Base-by-base conservation (phyloP, 2,329 filamentous ascomycete species). In the Nothophaeocryptopus gaeumannii region DNA sequence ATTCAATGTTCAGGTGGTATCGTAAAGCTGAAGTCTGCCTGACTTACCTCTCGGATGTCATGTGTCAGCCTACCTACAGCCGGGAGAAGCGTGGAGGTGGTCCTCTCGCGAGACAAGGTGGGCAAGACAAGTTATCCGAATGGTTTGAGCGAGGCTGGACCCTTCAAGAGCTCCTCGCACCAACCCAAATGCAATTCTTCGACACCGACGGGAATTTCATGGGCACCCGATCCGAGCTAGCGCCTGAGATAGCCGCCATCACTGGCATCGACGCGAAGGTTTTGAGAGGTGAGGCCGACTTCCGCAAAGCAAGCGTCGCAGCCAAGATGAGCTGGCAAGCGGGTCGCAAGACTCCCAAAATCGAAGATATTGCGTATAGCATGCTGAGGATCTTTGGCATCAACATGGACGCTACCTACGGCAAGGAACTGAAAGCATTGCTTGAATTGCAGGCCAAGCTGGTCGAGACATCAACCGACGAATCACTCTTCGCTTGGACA, bases 1-100 rank as follows among this genome's bases (percentile, higher is more conserved):
- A 62, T 42, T 54, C 50, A 30, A 62, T 61, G 53, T 60, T 54
- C 49, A 16, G 34, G 9, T 62, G 57, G 59, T 62, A 62, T 39
- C 38, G 39, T 32, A 39, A 50, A 45, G 44, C 57, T 10, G 53
- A 39, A 8, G 12, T 60, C 8, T 62, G 55, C 46, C 39, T 58
- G 38, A 53, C 44, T 34, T 58, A 61, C 32, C 53, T 62, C 33
- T 42, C 39, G 37, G 56, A 58, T 37, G 51, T 58, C 15, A 10
- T 41, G 9, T 35, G 39, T 20, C 26, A 20, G 26, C 20, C 20
- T 26, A 7, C 20, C 7, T 4, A 26, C 20, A 26, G 20, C 3
- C 20, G 20, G 7, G 20, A 7, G 7, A 3, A 26, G 20, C 7
- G 7, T 26, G 20, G 7, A 26, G 20, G 20, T 26, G 4, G 20